Evolutionary conservation across 2,329 filamentous ascomycete genomes (phyloP).

Genomic region (Ophiostoma populinum): DNA sequence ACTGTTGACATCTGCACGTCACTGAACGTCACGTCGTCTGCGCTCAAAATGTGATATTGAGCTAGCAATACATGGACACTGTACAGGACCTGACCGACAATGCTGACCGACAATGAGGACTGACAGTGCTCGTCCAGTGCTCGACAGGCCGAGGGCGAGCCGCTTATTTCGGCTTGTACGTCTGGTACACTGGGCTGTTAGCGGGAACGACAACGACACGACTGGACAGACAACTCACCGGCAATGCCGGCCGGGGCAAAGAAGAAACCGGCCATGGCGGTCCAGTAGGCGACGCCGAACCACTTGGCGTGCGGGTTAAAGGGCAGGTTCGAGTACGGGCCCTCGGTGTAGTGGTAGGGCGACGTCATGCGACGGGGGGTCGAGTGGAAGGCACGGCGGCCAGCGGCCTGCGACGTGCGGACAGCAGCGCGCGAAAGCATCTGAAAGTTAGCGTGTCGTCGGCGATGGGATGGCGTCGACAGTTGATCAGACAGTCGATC

Average conservation of each 20-base stretch:
- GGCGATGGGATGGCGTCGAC: not conserved
- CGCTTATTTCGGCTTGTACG: constrained; percentile 27
- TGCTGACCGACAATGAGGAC: too few relatives aligned
- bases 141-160: constrained; percentile 1
- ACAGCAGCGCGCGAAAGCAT: constrained; percentile 60
- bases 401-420: constrained; percentile 37
- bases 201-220: too few relatives aligned
- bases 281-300: constrained; percentile 74
- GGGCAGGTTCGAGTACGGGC: constrained; percentile 82
- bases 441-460: constrained; percentile 23
- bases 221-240: too few relatives aligned
- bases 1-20: too few relatives aligned
- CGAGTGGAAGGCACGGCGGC: constrained; percentile 87
- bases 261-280: constrained; percentile 43
- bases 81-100: too few relatives aligned
- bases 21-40: too few relatives aligned
- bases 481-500: constrained; percentile 1
- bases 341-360: constrained; percentile 97
- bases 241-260: constrained; percentile 46
- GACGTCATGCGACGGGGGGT: constrained; percentile 70
- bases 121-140: too few relatives aligned
- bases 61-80: too few relatives aligned
- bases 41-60: too few relatives aligned
- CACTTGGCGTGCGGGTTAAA: constrained; percentile 88
- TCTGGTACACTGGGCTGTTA: constrained; percentile 39